A percentile compares a stretch with the other conserved stretches of the same genome.
These are phyloP conservation scores for Candida vaughaniae DNA, from an alignment of 805 yeast species.

Conservation along the genomic window DNA sequence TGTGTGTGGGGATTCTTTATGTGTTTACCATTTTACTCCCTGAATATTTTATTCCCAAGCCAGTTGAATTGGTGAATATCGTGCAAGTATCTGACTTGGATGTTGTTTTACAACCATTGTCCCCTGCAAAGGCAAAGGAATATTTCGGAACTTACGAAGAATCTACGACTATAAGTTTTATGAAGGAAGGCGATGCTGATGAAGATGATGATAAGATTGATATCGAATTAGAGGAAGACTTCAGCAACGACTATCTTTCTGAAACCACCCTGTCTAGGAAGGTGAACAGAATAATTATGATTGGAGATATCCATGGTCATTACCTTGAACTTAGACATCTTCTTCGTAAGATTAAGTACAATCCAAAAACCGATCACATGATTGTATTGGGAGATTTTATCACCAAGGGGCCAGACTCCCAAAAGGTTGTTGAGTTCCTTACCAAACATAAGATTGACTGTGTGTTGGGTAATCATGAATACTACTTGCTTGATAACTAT, in stretches of 20 bases:
- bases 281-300: conserved; percentile 54
- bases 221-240: not conserved
- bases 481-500: conserved; percentile 64
- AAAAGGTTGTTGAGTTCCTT: conserved; percentile 65
- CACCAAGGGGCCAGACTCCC: conserved; percentile 78
- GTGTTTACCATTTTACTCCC: conserved; percentile 36
- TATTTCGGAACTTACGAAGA: not conserved
- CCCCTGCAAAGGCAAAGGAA: not conserved
- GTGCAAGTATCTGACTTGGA: conserved; percentile 22
- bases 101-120: conserved; percentile 26
- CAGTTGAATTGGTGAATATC: conserved; percentile 25
- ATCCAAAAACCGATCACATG: conserved; percentile 53
- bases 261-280: conserved; percentile 1
- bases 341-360: conserved; percentile 48
- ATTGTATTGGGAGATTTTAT: conserved; percentile 82
- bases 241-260: not conserved
- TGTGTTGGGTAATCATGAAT: conserved; percentile 88
- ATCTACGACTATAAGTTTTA: not conserved
- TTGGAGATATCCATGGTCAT: conserved; percentile 92
- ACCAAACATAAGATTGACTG: conserved; percentile 61
- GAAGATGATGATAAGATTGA: not conserved
- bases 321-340: conserved; percentile 53
- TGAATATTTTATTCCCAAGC: conserved; percentile 31
- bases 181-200: not conserved
- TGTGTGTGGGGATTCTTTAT: conserved; percentile 21